phyloP scores from a whole-genome alignment of 2,329 filamentous ascomycete species.

The Aspergillus pseudoterreus region DNA sequence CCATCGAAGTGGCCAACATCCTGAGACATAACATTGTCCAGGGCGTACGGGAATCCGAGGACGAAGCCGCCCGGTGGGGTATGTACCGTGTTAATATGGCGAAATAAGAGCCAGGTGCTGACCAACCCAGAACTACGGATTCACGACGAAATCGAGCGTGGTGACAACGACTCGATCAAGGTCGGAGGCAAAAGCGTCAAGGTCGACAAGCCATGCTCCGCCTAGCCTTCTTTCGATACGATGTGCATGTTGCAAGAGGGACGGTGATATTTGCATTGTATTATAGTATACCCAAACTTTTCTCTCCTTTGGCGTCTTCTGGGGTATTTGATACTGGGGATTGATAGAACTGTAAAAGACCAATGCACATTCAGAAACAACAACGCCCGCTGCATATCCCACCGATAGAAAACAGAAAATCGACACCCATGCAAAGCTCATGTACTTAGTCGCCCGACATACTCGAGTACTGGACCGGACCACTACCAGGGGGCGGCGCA shows the following conservation, averaged over 20 bases:
- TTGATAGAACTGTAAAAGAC: constrained; percentile 23
- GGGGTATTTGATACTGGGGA: constrained; percentile 26
- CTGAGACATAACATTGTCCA: constrained; percentile 85
- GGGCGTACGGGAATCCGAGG: constrained; percentile 50
- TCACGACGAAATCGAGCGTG: constrained; percentile 84
- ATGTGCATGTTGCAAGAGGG: neutral
- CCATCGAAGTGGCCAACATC: constrained; percentile 76
- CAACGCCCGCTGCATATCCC: constrained; percentile 30
- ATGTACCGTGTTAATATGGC: constrained; percentile 11
- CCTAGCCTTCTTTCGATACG: constrained; percentile 13
- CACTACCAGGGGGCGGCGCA: constrained; percentile 74
- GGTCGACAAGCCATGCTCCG: constrained; percentile 41
- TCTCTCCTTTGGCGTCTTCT: constrained; percentile 29
- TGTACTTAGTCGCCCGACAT: constrained; percentile 67
- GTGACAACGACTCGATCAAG: constrained; percentile 90
- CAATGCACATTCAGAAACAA: constrained; percentile 16
- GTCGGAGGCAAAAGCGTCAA: constrained; percentile 43
- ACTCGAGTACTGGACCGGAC: constrained; percentile 79
- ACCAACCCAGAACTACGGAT: constrained; percentile 68
- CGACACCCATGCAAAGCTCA: constrained; percentile 4
- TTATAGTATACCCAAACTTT: constrained; percentile 38
- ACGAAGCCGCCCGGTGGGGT: constrained; percentile 36
- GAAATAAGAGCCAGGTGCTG: constrained; percentile 6
- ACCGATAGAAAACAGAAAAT: constrained; percentile 16
- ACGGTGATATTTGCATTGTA: constrained; percentile 24